Evolutionary conservation across 2,329 filamentous ascomycete genomes (phyloP).

Genomic region (Berkeleyomyces basicola): DNA sequence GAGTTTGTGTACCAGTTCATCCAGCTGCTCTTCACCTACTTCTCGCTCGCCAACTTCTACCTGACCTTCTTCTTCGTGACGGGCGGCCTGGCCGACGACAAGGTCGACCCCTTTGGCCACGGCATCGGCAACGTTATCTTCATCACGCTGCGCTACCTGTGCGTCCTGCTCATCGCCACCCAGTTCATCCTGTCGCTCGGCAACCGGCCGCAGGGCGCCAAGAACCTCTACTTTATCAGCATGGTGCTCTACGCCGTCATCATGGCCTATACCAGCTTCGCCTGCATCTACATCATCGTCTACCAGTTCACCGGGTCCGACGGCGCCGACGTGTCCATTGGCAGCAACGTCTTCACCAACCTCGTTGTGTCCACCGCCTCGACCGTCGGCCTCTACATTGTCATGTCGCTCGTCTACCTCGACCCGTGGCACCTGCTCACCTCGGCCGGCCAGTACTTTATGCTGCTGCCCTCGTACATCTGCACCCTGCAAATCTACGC

Average conservation of each 20-base stretch:
- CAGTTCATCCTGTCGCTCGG: slow-evolving; percentile 96
- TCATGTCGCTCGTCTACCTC: slow-evolving; percentile 91
- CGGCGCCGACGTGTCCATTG: slow-evolving; percentile 38
- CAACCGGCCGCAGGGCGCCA: slow-evolving; percentile 87
- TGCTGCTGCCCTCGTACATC: slow-evolving; percentile 82
- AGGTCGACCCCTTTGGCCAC: slow-evolving; percentile 82
- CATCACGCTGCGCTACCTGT: slow-evolving; percentile 66
- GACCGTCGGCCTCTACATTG: slow-evolving; percentile 83
- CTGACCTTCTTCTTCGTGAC: slow-evolving; percentile 97
- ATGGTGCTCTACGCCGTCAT: slow-evolving; percentile 88
- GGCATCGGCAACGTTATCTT: slow-evolving; percentile 74
- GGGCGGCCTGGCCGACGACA: slow-evolving; percentile 64
- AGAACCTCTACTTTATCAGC: slow-evolving; percentile 71
- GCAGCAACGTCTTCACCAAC: slow-evolving; percentile 87
- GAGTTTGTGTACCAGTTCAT: slow-evolving; percentile 94
- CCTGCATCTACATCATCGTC: slow-evolving; percentile 74
- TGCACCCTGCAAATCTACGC: slow-evolving; percentile 96
- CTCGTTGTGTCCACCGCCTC: slow-evolving; percentile 79
- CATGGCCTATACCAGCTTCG: slow-evolving; percentile 91
- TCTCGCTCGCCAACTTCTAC: slow-evolving; percentile 97
- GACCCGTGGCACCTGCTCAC: slow-evolving; percentile 99
- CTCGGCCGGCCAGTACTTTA: slow-evolving; percentile 76
- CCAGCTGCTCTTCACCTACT: slow-evolving; percentile 88
- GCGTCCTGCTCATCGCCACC: slow-evolving; percentile 73
- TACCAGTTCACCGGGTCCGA: slow-evolving; percentile 49